These are phyloP conservation scores for Plectosphaerella plurivora DNA, from an alignment of 2,329 filamentous ascomycete genomes.

Conservation along the genomic window DNA sequence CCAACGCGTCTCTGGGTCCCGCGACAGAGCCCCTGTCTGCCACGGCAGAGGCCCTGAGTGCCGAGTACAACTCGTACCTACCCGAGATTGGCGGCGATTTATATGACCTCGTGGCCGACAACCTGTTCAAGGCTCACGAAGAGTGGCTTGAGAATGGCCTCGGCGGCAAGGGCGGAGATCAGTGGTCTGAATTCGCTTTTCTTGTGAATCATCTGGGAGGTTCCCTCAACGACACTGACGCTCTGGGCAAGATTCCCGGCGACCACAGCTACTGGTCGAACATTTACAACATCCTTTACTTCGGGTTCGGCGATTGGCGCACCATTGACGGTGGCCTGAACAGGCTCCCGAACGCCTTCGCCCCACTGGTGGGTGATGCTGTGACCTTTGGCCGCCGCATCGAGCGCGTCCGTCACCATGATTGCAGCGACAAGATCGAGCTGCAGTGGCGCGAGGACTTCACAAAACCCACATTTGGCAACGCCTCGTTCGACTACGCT, in stretches of 20 bases:
- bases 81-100: conserved; percentile 24
- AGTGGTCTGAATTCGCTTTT: conserved; percentile 62
- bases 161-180: conserved; percentile 47
- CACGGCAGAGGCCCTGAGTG: conserved; percentile 21
- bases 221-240: conserved; percentile 49
- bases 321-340: conserved; percentile 34
- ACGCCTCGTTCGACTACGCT: conserved; percentile 59
- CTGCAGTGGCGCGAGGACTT: conserved; percentile 51
- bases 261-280: conserved; percentile 16
- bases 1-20: conserved; percentile 34
- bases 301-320: conserved; percentile 16
- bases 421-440: conserved; percentile 45
- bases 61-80: conserved; percentile 29
- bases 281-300: conserved; percentile 13
- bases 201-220: conserved; percentile 54
- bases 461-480: conserved; percentile 33
- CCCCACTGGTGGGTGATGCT: conserved; percentile 53
- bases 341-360: conserved; percentile 57
- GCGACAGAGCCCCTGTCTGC: background rate
- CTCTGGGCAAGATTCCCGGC: conserved; percentile 7
- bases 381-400: conserved; percentile 54
- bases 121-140: conserved; percentile 40
- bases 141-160: conserved; percentile 26
- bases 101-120: conserved; percentile 30
- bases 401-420: conserved; percentile 50